Base-by-base conservation (phyloP, 2,329 filamentous ascomycete genomes). In the Xylogone sp. region DNA sequence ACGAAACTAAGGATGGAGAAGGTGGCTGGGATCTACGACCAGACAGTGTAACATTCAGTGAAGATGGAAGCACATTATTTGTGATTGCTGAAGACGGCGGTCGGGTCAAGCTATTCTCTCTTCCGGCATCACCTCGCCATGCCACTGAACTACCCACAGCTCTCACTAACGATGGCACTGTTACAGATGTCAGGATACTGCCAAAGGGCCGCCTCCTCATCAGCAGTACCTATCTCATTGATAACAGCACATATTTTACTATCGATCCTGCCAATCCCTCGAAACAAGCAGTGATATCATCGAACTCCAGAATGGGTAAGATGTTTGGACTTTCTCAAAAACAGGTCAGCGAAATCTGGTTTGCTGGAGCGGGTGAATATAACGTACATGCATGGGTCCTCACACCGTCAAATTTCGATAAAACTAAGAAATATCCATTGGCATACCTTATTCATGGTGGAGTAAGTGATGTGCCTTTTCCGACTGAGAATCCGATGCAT, bases 391-490 rank as follows among this genome's bases (percentile, higher is more conserved):
- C 86, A 0, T 81, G 87, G 64, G 80, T 87, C 3, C 72, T 90
- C 59, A 82, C 79, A 53, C 87, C 84, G 0, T 84, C 82, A 0
- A 57, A 78, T 60, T 95, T 93, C 64, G 78, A 88, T 62, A 69
- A 77, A 8, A 74, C 69, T 18, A 86, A 90, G 68, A 90, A 82
- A 57, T 95, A 93, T 62, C 90, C 90, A 0, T 75, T 96, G 3
- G 82, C 87, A 2, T 86, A 91, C 64, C 72, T 92, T 42, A 88
- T 95, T 56, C 90, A 96, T 63, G 90, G 90, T 50, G 90, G 90
- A 0, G 62, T 64, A 59, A 57, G 59, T 53, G 42, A 43, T 46
- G n/a, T 42, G 10, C 43, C 16, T 51, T 4, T 46, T 21, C 53
- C 54, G 21, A 39, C n/a, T 39, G 13, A 39, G 10, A 4, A 39